Evolutionary conservation across 75 land plant species (phyloP), one percentile per base, ranked within the genome.

Genomic region (Cryptomeria japonica): DNA sequence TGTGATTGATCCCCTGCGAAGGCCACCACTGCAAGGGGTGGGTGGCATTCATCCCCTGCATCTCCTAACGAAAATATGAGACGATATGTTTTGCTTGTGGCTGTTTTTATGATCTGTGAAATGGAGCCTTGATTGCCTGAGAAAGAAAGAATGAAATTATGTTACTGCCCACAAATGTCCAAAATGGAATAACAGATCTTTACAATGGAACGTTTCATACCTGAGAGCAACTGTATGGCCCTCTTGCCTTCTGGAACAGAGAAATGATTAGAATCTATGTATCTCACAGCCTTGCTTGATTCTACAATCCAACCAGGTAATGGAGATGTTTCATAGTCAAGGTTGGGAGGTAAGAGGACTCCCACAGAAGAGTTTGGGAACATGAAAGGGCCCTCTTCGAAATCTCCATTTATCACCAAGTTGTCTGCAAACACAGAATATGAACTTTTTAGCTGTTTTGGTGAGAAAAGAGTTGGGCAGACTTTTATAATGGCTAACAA

Each of bases 51-150:
- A 86, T 95, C 94, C 16, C 92, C 91, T 13, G 92, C 96, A 2
- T 91, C 88, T 38, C 96, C 96, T 39, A 95, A 1, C 14, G 86
- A 58, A 87, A 95, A 95, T 4, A 84, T 88, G 80, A 95, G 86
- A 58, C 55, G 88, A 88, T 95, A 95, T 16, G 83, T 84, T 58
- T 93, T 93, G 25, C 91, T 86, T 0, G 92, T 80, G 28, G 75
- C 58, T 37, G 96, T 94, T 55, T 90, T 90, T 3, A 95, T 94
- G 90, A 92, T 92, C 72, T 95, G 96, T 8, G 93, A 90, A 46
- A 82, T 82, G 84, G 84, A 46, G 9, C 51, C 84, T 42, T 82
- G 49, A 6, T 42, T 44, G 51, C 84, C 84, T 11, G 84, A 82
- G 49, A 82, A 64, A 64, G 6, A 22, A 64, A 64, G 28, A 64